Evolutionary conservation across 2,329 filamentous ascomycete species (phyloP).

Genomic region (Botryotinia calthae): DNA sequence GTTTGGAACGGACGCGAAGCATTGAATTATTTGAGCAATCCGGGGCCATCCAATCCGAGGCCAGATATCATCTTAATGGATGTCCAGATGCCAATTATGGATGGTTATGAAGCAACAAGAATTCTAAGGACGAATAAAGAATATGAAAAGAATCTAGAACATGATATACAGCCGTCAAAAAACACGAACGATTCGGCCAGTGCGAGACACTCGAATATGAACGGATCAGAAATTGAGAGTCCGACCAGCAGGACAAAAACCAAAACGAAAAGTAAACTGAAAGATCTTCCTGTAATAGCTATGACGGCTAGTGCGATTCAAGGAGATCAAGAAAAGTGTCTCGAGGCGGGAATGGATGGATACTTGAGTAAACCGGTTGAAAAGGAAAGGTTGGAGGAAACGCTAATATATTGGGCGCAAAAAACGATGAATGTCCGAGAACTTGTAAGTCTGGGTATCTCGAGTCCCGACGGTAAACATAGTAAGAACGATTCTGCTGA

Average conservation of each 20-base stretch:
- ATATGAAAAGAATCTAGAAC: conserved; percentile 6
- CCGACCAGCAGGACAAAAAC: not conserved
- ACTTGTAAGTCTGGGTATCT: not conserved
- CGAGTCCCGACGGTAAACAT: not conserved
- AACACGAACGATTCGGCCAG: conserved; percentile 38
- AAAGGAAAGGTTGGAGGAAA: conserved; percentile 28
- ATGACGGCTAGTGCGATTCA: conserved; percentile 51
- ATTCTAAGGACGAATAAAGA: conserved; percentile 42
- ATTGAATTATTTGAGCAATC: conserved; percentile 28
- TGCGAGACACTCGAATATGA: not conserved
- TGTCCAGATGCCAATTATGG: conserved; percentile 55
- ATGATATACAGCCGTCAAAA: not conserved
- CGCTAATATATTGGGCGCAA: conserved; percentile 31
- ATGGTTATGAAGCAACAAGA: conserved; percentile 48
- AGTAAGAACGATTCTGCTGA: not conserved
- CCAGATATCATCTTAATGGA: conserved; percentile 42
- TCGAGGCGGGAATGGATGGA: conserved; percentile 51
- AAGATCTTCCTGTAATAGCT: conserved; percentile 48
- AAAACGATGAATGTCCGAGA: not conserved
- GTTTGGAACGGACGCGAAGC: conserved; percentile 35
- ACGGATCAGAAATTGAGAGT: conserved; percentile 25
- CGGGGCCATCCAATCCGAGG: conserved; percentile 25
- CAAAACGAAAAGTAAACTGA: conserved; percentile 28
- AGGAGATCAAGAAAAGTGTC: conserved; percentile 48
- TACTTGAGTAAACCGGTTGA: conserved; percentile 52